phyloP scores from a whole-genome alignment of 2,329 filamentous ascomycete species.

The Phyllosticta capitalensis region DNA sequence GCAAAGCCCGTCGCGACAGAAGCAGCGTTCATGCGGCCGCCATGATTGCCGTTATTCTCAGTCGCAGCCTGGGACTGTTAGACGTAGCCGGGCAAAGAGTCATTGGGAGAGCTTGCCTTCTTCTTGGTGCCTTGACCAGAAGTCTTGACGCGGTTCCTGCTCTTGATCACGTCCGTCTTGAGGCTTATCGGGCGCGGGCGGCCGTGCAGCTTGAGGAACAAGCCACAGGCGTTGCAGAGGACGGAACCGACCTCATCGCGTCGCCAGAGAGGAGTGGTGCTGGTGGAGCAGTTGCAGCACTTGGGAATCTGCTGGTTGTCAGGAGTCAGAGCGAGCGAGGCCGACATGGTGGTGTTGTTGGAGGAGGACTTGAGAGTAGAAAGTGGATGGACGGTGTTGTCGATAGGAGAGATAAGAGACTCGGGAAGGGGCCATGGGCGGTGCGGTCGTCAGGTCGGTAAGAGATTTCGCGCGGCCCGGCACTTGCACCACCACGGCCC shows the following conservation, averaged over 20 bases:
- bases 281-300: slow-evolving; percentile 93
- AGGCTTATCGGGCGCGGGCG: slow-evolving; percentile 87
- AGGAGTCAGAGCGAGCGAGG: slow-evolving; percentile 12
- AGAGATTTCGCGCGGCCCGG: slow-evolving; percentile 15
- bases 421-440: not conserved
- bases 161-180: slow-evolving; percentile 99
- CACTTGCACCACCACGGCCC: slow-evolving; percentile 2
- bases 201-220: slow-evolving; percentile 95
- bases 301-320: slow-evolving; percentile 60
- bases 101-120: slow-evolving; percentile 51
- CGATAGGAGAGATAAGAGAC: slow-evolving; percentile 40
- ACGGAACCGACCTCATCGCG: slow-evolving; percentile 93
- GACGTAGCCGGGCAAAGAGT: not conserved
- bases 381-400: slow-evolving; percentile 14
- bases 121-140: slow-evolving; percentile 68
- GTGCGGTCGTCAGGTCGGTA: slow-evolving; percentile 8
- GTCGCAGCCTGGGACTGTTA: slow-evolving; percentile 15
- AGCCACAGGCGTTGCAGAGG: slow-evolving; percentile 94
- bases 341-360: slow-evolving; percentile 12
- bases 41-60: slow-evolving; percentile 43
- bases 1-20: not conserved
- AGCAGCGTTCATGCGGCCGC: too few species aligned
- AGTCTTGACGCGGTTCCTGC: slow-evolving; percentile 94
- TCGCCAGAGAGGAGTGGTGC: slow-evolving; percentile 92
- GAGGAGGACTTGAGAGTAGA: slow-evolving; percentile 14